phyloP scores from a whole-genome alignment of 805 yeast genomes.

The Schwanniomyces yamadae region DNA sequence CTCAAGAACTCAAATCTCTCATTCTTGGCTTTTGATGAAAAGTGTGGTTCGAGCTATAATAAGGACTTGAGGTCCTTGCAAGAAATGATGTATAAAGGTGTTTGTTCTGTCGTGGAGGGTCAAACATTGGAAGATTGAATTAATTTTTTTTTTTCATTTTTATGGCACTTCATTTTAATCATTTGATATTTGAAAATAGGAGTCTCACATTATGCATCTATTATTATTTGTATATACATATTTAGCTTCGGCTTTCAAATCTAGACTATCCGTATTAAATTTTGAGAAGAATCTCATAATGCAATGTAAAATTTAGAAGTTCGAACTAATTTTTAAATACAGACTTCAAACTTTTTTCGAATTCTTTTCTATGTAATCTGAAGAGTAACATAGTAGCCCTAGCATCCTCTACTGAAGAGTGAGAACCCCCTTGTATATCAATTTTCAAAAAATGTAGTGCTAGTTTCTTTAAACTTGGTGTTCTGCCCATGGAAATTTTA shows the following conservation, averaged over 20 bases:
- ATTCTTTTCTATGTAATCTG: slow-evolving; percentile 57
- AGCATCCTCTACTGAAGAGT: slow-evolving; percentile 90
- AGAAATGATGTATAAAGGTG: slow-evolving; percentile 37
- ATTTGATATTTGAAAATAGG: no score
- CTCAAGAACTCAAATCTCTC: slow-evolving; percentile 7
- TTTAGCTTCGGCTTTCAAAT: no score
- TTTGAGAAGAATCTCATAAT: no score
- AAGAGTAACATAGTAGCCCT: slow-evolving; percentile 83
- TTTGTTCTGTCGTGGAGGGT: slow-evolving; percentile 37
- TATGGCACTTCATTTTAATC: no score
- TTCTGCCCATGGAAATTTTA: slow-evolving; percentile 59
- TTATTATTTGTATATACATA: no score
- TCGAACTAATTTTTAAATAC: not conserved
- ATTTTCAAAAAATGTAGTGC: slow-evolving; percentile 53
- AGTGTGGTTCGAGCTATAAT: slow-evolving; percentile 12
- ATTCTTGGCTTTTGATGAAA: slow-evolving; percentile 10
- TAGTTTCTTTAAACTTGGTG: slow-evolving; percentile 71
- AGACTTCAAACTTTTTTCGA: slow-evolving; percentile 43
- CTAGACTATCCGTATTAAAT: no score
- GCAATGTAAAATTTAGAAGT: not conserved
- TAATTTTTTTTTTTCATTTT: not conserved
- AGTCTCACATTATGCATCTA: no score
- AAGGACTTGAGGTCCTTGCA: slow-evolving; percentile 22
- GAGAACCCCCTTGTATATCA: slow-evolving; percentile 71
- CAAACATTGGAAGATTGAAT: slow-evolving; percentile 29